Conservation (phyloP, 2,329 filamentous ascomycete species). For the Chrysoporthe cubensis region DNA sequence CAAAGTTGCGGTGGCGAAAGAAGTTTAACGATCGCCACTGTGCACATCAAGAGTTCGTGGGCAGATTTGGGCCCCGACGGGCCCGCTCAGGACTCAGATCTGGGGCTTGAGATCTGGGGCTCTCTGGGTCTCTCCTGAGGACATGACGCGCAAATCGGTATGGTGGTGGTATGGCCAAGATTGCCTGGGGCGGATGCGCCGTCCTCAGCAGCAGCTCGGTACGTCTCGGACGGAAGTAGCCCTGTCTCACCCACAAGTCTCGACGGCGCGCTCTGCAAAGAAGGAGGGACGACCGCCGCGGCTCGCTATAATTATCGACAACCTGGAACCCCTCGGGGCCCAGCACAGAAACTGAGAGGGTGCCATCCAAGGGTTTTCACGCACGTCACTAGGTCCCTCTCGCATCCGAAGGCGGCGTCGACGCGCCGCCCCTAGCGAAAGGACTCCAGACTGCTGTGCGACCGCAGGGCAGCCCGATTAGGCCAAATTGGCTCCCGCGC, state of each 20-base stretch:
- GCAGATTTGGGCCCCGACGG: not conserved
- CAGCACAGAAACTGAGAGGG: not conserved
- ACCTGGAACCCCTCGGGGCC: not conserved
- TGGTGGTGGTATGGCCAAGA: not conserved
- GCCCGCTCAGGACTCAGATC: too few species aligned
- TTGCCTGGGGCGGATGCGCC: not conserved
- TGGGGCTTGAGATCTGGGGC: not conserved
- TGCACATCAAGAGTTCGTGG: not conserved
- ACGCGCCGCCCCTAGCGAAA: slow-evolving; percentile 3
- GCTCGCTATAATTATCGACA: not conserved
- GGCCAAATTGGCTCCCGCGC: slow-evolving; percentile 18
- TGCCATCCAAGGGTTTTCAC: not conserved
- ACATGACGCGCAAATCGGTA: not conserved
- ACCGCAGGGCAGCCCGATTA: slow-evolving; percentile 18
- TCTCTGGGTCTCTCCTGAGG: not conserved
- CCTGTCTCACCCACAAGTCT: not conserved
- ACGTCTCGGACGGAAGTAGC: not conserved
- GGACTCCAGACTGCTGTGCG: slow-evolving; percentile 11
- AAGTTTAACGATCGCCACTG: not conserved
- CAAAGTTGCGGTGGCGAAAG: not conserved
- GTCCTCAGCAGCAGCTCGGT: not conserved
- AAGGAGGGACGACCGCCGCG: not conserved
- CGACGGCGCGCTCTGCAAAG: not conserved
- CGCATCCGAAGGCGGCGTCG: not conserved
- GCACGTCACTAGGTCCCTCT: not conserved